A percentile compares a stretch with the other conserved stretches of the same genome.
Evolutionary conservation across 257 asterid species (phyloP).

Genomic region (Ehretia macrophylla): DNA sequence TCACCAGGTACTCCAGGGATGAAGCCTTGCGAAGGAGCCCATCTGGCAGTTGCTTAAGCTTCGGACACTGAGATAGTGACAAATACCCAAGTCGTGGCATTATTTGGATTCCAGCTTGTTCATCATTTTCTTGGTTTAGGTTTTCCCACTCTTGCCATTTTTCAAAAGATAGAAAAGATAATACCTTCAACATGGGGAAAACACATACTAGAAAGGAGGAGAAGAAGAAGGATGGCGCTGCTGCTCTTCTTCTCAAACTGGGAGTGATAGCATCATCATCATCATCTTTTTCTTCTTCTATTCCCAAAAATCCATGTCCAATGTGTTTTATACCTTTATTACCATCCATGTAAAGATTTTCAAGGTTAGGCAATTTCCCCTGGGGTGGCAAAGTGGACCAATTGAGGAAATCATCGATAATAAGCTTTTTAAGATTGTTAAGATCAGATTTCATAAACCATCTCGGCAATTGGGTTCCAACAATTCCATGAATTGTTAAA

Average conservation of each 20-base stretch:
- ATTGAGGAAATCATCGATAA: conserved; percentile 3
- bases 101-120: too few species aligned
- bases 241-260: too few species aligned
- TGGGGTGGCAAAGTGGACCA: conserved; percentile 14
- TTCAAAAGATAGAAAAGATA: not conserved
- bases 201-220: too few species aligned
- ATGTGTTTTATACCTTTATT: conserved; percentile 12
- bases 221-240: too few species aligned
- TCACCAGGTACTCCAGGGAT: too few species aligned
- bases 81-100: too few species aligned
- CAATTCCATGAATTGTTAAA: conserved; percentile 2
- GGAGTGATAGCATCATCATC: too few species aligned
- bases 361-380: conserved; percentile 21
- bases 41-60: too few species aligned
- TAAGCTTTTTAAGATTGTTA: conserved; percentile 11
- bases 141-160: conserved; percentile 30
- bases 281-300: too few species aligned
- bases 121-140: too few species aligned
- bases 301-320: conserved; percentile 22
- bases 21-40: too few species aligned
- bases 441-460: conserved; percentile 21
- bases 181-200: conserved; percentile 22
- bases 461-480: conserved; percentile 11
- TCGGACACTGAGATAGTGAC: too few species aligned
- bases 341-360: conserved; percentile 13